Evolutionary conservation across 306 rosid species (phyloP), one percentile per base, ranked within the genome.

Genomic region (Rosa chinensis): DNA sequence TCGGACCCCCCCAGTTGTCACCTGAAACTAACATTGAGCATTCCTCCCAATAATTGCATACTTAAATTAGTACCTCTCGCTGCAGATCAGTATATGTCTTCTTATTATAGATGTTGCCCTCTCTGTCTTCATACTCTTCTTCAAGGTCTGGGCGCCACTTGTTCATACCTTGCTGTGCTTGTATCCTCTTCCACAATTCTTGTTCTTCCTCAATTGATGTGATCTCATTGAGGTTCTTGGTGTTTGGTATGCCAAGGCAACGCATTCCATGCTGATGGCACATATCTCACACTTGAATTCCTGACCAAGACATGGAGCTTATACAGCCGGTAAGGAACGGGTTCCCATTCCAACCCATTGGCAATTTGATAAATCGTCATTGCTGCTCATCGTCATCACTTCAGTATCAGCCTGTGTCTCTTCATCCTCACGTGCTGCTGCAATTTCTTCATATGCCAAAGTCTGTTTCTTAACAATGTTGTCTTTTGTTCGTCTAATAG

Each of bases 321-420:
- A 86, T 94, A 94, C 72, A 94, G 89, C 98, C 98, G 92, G 71
- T 94, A 94, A 50, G 98, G 98, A 76, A 94, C 92, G 56, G 98
- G 98, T 94, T 94, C 73, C 98, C 98, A 83, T 94, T 97, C 98
- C 97, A 92, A 63, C 97, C 98, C 98, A 94, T 94, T 44, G 98
- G 98, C 87, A 94, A 83, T 82, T 94, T 94, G 58, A 80, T 94
- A 94, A 72, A 94, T 94, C 87, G 35, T 32, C 35, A 32, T 32
- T 94, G 98, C 83, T 94, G 97, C 77, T 94, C 98, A 0, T 94
- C 98, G 56, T 92, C 98, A 73, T 94, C 98, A 67, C 97, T 94
- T 92, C 98, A 71, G 87, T 76, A 81, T 94, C 98, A 37, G 91
- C 97, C 69, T 90, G 97, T 5, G 94, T 89, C 84, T 94, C 98